Conservation (phyloP, 192 early-diverging fungal species). For the Coemansia guatemalensis region DNA sequence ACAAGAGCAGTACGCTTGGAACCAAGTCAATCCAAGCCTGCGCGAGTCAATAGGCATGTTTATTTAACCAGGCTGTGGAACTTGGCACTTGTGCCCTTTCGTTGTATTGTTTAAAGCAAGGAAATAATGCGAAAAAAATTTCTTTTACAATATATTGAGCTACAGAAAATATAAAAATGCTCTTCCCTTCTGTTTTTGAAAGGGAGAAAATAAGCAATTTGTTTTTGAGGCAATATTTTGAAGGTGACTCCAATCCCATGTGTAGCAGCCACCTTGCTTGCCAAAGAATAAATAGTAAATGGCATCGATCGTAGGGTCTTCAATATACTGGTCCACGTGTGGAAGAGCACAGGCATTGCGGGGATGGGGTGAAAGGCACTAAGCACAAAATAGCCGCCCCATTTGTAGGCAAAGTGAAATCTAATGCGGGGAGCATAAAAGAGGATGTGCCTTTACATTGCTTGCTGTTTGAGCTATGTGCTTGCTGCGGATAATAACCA, state of each 20-base stretch:
- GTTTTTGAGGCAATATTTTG: not conserved
- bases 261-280: not conserved
- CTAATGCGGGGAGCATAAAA: not conserved
- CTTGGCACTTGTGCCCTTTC: not conserved
- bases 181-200: not conserved
- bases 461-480: not conserved
- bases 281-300: not conserved
- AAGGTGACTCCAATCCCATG: not conserved
- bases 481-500: not conserved
- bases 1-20: slow-evolving; percentile 44
- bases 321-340: not conserved
- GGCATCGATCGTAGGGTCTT: not conserved
- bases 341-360: not conserved
- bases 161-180: not conserved
- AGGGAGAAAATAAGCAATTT: not conserved
- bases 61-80: not conserved
- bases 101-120: slow-evolving; percentile 1
- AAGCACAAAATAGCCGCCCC: not conserved
- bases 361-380: not conserved
- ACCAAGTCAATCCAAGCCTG: slow-evolving; percentile 43
- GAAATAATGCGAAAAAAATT: not conserved
- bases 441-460: not conserved
- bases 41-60: slow-evolving; percentile 49
- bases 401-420: not conserved
- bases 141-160: not conserved